phyloP scores from a whole-genome alignment of 2,329 filamentous ascomycete species.

The Moelleriella libera region DNA sequence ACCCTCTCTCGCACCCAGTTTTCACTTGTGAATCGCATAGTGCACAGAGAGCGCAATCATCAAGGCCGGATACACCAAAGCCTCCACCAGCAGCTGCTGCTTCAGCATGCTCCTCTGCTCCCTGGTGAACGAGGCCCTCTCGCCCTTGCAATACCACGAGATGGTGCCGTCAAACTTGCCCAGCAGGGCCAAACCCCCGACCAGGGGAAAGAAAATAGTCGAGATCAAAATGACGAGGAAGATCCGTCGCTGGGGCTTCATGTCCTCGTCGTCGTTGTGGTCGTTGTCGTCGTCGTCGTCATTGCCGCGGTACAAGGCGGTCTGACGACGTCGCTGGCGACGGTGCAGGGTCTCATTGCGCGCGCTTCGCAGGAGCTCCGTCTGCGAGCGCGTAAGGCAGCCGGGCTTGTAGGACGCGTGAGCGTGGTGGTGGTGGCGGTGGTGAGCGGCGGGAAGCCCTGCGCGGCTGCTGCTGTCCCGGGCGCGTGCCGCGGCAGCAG shows the following conservation, averaged over 20 bases:
- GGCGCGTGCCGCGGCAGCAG: too few relatives aligned
- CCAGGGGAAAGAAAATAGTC: constrained; percentile 30
- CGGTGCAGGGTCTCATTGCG: constrained; percentile 15
- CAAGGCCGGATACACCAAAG: constrained; percentile 16
- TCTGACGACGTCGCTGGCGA: constrained; percentile 3
- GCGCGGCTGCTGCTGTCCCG: too few relatives aligned
- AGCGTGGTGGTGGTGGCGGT: background rate
- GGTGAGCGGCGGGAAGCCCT: too few relatives aligned
- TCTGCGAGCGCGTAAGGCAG: constrained; percentile 14
- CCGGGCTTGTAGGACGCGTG: constrained; percentile 6
- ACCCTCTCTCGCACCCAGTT: too few relatives aligned
- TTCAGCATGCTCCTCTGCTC: constrained; percentile 16
- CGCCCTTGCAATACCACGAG: constrained; percentile 33
- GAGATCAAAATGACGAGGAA: constrained; percentile 24
- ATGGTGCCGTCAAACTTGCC: constrained; percentile 30
- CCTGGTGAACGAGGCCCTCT: constrained; percentile 22
- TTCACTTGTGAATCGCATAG: constrained; percentile 11
- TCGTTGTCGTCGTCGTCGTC: constrained; percentile 1
- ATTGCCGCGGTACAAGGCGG: too few relatives aligned
- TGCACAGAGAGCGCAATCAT: constrained; percentile 17
- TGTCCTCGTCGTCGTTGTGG: constrained; percentile 8
- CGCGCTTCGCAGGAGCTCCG: constrained; percentile 16
- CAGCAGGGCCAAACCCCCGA: constrained; percentile 27
- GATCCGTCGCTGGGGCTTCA: constrained; percentile 16
- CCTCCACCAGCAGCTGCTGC: constrained; percentile 22